Evolutionary conservation across 2,329 filamentous ascomycete species (phyloP), one percentile per base, ranked within the genome.

Genomic region (Fusarium sp.): DNA sequence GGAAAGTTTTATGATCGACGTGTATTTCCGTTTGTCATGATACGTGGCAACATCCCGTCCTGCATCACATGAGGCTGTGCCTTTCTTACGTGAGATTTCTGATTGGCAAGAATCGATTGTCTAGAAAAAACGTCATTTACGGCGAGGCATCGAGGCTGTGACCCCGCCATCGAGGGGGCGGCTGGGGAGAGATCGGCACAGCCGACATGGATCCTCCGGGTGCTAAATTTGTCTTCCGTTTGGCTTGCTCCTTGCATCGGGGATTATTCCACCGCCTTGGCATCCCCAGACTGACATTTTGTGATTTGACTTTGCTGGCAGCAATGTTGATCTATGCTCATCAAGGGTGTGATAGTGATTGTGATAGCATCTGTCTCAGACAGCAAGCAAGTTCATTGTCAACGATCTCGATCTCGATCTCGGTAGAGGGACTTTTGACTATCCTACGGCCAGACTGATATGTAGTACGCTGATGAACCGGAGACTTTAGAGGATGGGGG

Each of bases 321-420:
- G 7, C 2, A 7, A 9, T 41, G 35, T 16, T 18, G 26, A 54
- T 54, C 50, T 18, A 30, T 54, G 10, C 14, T 13, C 24, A 11
- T 51, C 2, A 1, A 1, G 33, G 28, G 6, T 0, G 33, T 54
- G 20, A 54, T n/a, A 1, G 24, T 14, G 5, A 38, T 30, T 5
- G 26, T 18, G 33, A 54, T 10, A 4, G 4, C 0, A 35, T 30
- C 5, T 41, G 15, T 24, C 33, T 54, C 26, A 54, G 15, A 7
- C 20, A 0, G 7, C 1, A 3, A 10, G 10, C 14, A 1, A 28
- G 11, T 18, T 7, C 3, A 0, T 30, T 2, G 7, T n/a, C 3
- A n/a, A 54, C 2, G 20, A 54, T 54, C 35, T 7, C 51, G 20
- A 54, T 54, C 35, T 7, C 51, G 51, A 54, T 54, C 33, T 13